Evolutionary conservation across 495 filamentous ascomycete genomes (phyloP).

Genomic region (Penicillium salamii): DNA sequence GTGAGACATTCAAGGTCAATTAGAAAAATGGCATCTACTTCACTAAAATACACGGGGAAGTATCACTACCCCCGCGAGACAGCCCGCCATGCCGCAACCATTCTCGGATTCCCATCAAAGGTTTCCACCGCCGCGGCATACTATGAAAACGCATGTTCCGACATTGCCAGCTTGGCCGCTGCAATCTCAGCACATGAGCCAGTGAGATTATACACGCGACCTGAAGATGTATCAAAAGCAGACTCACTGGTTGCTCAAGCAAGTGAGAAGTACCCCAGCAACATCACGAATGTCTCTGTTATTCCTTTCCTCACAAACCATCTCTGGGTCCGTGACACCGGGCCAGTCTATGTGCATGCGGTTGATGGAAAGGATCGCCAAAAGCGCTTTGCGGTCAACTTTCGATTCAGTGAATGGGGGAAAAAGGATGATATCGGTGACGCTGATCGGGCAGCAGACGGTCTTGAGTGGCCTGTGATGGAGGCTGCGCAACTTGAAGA

Average conservation of each 20-base stretch:
- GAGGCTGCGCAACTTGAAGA: conserved; percentile 6
- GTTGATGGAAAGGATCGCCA: neutral
- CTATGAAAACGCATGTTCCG: conserved; percentile 16
- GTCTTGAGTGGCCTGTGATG: conserved; percentile 11
- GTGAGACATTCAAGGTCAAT: neutral
- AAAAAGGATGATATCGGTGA: conserved; percentile 3
- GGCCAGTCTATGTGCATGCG: conserved; percentile 16
- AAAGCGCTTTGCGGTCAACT: conserved; percentile 15
- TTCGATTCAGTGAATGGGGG: conserved; percentile 24
- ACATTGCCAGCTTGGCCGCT: conserved; percentile 17
- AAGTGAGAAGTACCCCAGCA: neutral
- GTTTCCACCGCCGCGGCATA: conserved; percentile 12
- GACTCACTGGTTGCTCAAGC: conserved; percentile 6
- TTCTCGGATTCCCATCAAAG: conserved; percentile 24
- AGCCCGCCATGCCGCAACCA: conserved; percentile 18
- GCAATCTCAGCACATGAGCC: conserved; percentile 21
- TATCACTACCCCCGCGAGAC: conserved; percentile 14
- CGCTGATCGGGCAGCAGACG: conserved; percentile 3
- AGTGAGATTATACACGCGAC: conserved; percentile 13
- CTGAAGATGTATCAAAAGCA: conserved; percentile 14
- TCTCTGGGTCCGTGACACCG: conserved; percentile 24
- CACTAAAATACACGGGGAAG: neutral
- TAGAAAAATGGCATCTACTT: conserved; percentile 1
- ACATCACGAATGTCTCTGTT: conserved; percentile 2
- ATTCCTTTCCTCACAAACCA: conserved; percentile 19